Percentiles rank a stretch among this genome's conserved stretches.
These are phyloP conservation scores for Cryptosporidium parvum DNA, from an alignment of 169 alveolate genomes.

Conservation along the genomic window DNA sequence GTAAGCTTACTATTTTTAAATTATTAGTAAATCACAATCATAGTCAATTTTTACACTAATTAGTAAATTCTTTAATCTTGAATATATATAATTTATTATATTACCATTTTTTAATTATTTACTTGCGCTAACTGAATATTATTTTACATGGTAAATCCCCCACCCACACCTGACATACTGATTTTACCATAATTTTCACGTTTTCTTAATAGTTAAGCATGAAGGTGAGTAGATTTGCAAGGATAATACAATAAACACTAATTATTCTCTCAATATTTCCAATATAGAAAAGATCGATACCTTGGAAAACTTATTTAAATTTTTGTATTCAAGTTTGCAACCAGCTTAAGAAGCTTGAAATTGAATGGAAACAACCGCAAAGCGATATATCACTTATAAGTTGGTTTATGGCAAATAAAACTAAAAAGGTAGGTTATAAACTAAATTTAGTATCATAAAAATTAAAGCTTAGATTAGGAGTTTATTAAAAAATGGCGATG, in stretches of 20 bases:
- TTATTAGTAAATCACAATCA: too few species aligned
- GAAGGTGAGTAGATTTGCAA: background rate
- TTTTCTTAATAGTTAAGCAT: background rate
- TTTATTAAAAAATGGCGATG: background rate
- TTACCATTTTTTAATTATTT: too few species aligned
- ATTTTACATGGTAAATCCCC: background rate
- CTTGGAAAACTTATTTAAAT: constrained; percentile 38
- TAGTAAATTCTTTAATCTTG: background rate
- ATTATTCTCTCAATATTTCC: background rate
- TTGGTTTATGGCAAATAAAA: constrained; percentile 30
- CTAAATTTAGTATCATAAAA: background rate
- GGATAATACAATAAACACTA: background rate
- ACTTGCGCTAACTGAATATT: background rate
- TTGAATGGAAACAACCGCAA: constrained; percentile 62
- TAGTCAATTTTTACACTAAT: background rate
- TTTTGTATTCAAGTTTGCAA: constrained; percentile 32
- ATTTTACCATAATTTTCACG: background rate
- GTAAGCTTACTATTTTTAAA: background rate
- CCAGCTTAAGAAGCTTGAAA: constrained; percentile 46
- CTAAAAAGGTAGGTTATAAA: background rate
- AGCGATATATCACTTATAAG: constrained; percentile 56
- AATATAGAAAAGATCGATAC: constrained; percentile 26
- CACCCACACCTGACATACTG: constrained; percentile 4
- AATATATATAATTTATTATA: too few species aligned
- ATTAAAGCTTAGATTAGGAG: background rate